A percentile compares a stretch with the other conserved stretches of the same genome.
Conservation (phyloP, 495 filamentous ascomycete genomes). For the Podospora pseudopauciseta region DNA sequence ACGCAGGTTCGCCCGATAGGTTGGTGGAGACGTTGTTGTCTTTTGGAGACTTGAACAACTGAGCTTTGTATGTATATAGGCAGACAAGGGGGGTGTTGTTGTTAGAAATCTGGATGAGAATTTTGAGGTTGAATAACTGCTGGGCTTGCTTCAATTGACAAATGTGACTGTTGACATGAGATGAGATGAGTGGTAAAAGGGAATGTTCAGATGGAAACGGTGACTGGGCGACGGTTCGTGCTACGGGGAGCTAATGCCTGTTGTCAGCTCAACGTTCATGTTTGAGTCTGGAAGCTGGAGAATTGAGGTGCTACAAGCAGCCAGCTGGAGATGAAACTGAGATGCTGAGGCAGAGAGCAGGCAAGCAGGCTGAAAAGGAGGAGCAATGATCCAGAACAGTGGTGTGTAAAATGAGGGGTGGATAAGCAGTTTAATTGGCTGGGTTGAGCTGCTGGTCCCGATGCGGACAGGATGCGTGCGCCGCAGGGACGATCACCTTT, state of each 20-base stretch:
- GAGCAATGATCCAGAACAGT: neutral
- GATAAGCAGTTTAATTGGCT: slow-evolving; percentile 1
- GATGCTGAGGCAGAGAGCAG: neutral
- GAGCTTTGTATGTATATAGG: too few relatives aligned
- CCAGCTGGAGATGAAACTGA: neutral
- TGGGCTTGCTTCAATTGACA: neutral
- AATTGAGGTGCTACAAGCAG: neutral
- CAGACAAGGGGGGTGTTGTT: too few relatives aligned
- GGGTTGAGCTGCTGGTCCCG: neutral
- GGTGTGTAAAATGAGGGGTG: slow-evolving; percentile 4
- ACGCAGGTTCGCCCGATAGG: slow-evolving; percentile 1
- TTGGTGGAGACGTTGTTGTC: too few relatives aligned
- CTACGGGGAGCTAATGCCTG: neutral
- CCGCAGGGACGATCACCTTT: neutral
- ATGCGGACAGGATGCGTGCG: neutral
- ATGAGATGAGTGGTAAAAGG: too few relatives aligned
- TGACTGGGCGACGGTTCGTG: neutral
- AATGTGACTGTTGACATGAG: neutral
- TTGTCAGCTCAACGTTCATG: neutral
- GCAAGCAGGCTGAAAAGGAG: too few relatives aligned
- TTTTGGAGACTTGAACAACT: too few relatives aligned
- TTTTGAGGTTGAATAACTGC: too few relatives aligned
- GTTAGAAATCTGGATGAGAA: too few relatives aligned
- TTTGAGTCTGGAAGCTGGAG: neutral
- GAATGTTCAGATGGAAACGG: neutral